phyloP scores from a whole-genome alignment of 1,139 yeast genomes.

The Hemisphaericaspora subhashii region DNA sequence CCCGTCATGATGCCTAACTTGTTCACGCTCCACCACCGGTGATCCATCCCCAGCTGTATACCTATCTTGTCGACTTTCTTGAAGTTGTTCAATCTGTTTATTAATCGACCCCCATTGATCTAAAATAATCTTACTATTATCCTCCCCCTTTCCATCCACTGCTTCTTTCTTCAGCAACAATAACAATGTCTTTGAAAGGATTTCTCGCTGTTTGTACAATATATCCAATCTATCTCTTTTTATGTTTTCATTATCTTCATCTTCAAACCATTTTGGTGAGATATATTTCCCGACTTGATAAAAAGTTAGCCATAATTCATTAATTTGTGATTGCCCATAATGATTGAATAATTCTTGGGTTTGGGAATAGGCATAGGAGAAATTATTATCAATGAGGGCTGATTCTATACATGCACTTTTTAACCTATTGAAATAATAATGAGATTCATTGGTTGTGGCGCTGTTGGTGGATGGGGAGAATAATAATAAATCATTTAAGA shows the following conservation, averaged over 20 bases:
- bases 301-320: slow-evolving; percentile 54
- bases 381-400: slow-evolving; percentile 54
- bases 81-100: slow-evolving; percentile 26
- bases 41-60: slow-evolving; percentile 5
- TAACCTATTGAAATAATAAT: slow-evolving; percentile 35
- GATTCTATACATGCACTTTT: slow-evolving; percentile 58
- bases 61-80: slow-evolving; percentile 7
- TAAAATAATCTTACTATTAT: slow-evolving; percentile 32
- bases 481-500: slow-evolving; percentile 43
- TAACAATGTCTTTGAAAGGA: slow-evolving; percentile 48
- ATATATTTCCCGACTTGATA: slow-evolving; percentile 61
- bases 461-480: too few species aligned
- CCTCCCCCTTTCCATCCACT: too few species aligned
- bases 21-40: too few species aligned
- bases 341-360: slow-evolving; percentile 31
- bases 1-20: not conserved
- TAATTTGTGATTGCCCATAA: slow-evolving; percentile 21
- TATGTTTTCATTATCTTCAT: slow-evolving; percentile 18
- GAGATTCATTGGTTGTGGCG: too few species aligned
- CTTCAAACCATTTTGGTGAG: slow-evolving; percentile 48
- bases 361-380: slow-evolving; percentile 49
- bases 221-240: slow-evolving; percentile 20
- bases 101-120: slow-evolving; percentile 40
- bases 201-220: slow-evolving; percentile 44
- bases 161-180: slow-evolving; percentile 20